These are phyloP conservation scores for Carex pumila DNA, from an alignment of 176 grass and related monocot species.

Conservation along the genomic window DNA sequence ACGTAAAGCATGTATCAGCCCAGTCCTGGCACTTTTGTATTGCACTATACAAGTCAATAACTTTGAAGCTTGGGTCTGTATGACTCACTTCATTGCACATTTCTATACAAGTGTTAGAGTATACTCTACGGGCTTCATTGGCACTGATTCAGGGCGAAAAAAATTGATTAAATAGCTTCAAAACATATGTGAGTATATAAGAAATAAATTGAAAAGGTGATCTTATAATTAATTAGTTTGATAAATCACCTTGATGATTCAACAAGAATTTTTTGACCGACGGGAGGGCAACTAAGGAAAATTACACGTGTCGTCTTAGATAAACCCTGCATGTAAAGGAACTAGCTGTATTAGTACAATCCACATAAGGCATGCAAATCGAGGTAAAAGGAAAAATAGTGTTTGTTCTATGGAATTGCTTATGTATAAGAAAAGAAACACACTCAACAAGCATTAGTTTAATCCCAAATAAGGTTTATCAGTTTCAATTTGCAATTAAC, in stretches of 20 bases:
- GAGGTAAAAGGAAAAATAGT: neutral
- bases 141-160: neutral
- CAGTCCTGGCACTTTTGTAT: conserved; percentile 18
- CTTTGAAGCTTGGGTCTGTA: neutral
- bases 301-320: too few species aligned
- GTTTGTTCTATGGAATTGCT: neutral
- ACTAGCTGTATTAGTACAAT: neutral
- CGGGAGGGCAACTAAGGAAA: neutral
- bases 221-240: neutral
- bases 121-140: neutral
- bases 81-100: neutral
- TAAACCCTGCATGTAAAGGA: neutral
- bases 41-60: conserved; percentile 20
- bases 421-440: neutral
- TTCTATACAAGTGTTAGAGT: neutral
- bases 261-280: neutral
- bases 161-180: neutral
- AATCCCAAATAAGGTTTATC: too few species aligned
- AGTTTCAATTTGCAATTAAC: neutral
- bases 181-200: neutral
- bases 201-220: neutral
- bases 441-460: neutral
- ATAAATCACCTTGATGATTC: neutral
- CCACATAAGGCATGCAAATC: neutral
- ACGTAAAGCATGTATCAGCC: conserved; percentile 21